These are phyloP conservation scores for Euphorbia peplus DNA, from an alignment of 345 rosid species.

Conservation along the genomic window DNA sequence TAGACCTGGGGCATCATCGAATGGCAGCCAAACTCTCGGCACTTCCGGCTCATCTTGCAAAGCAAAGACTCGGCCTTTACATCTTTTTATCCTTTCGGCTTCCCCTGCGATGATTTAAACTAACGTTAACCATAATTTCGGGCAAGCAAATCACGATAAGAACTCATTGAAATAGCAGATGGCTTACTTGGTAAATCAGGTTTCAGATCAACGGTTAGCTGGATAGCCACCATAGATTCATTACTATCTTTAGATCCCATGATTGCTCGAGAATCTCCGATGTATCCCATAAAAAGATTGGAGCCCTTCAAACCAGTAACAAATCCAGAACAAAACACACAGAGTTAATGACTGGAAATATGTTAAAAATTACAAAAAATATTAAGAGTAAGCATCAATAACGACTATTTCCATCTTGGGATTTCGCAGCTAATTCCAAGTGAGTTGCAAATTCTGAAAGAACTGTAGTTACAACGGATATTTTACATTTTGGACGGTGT, in stretches of 20 bases:
- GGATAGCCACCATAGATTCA: constrained; percentile 77
- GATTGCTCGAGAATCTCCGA: constrained; percentile 97
- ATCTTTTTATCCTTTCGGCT: constrained; percentile 91
- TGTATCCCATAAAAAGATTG: constrained; percentile 89
- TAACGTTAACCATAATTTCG: constrained; percentile 10
- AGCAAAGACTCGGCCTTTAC: constrained; percentile 97
- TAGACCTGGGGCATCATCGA: constrained; percentile 98
- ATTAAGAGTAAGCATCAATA: too few relatives aligned
- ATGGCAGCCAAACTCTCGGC: constrained; percentile 95
- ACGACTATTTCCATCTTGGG: too few relatives aligned
- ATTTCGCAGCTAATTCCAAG: too few relatives aligned
- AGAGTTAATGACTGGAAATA: too few relatives aligned
- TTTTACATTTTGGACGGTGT: too few relatives aligned
- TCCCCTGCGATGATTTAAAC: constrained; percentile 50
- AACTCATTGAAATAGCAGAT: constrained; percentile 1
- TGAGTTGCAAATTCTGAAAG: too few relatives aligned
- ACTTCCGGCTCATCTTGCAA: constrained; percentile 99
- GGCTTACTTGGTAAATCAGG: constrained; percentile 95
- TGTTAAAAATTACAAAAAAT: too few relatives aligned
- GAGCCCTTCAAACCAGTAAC: constrained; percentile 54
- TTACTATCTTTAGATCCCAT: constrained; percentile 83
- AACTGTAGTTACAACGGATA: too few relatives aligned
- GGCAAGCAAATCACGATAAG: constrained; percentile 10
- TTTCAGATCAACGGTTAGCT: constrained; percentile 93
- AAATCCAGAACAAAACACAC: too few relatives aligned